Conservation (phyloP, 768 basidiomycete genomes). For the Russula abietina region DNA sequence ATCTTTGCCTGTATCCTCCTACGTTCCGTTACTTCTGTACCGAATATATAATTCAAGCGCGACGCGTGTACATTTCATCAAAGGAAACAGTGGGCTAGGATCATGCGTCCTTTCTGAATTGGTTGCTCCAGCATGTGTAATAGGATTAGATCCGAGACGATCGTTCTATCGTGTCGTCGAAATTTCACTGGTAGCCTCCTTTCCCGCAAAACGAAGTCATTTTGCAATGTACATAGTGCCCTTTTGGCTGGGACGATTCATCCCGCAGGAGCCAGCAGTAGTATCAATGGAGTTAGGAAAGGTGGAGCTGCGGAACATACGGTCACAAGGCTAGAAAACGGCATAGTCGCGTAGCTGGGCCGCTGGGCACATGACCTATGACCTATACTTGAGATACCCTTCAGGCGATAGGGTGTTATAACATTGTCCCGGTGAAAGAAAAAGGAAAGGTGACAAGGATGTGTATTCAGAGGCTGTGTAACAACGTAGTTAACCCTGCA, state of each 20-base stretch:
- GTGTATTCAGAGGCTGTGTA: constrained; percentile 11
- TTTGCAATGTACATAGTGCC: constrained; percentile 47
- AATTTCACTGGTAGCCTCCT: constrained; percentile 45
- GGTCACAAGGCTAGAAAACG: background rate
- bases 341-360: background rate
- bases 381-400: background rate
- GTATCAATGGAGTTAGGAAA: background rate
- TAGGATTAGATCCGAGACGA: constrained; percentile 55
- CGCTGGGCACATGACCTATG: background rate
- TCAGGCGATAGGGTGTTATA: background rate
- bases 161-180: constrained; percentile 54
- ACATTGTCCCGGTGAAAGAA: background rate
- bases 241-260: constrained; percentile 58
- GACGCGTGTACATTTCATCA: constrained; percentile 38
- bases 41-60: constrained; percentile 40
- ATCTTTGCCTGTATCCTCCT: constrained; percentile 38
- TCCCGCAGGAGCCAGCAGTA: constrained; percentile 24
- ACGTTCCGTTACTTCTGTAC: constrained; percentile 29
- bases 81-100: constrained; percentile 34
- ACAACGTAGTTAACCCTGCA: constrained; percentile 13
- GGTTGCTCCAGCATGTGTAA: background rate
- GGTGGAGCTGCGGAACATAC: background rate
- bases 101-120: constrained; percentile 41
- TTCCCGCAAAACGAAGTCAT: constrained; percentile 52
- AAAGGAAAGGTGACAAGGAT: background rate